Base-by-base conservation (phyloP, 106 monocot genomes). In the Posidonia australis region DNA sequence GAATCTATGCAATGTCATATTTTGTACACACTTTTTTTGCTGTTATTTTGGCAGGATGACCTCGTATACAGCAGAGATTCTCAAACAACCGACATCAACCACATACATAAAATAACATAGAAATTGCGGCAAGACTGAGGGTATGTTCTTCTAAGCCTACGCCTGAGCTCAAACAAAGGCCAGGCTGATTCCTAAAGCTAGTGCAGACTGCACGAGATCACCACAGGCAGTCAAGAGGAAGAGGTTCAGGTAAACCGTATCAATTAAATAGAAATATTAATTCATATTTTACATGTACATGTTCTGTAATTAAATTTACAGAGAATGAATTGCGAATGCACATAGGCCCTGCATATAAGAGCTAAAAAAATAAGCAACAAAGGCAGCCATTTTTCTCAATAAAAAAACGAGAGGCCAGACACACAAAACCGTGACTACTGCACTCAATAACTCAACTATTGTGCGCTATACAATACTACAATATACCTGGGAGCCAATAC, bases 291-390 rank as follows among this genome's bases (percentile, higher is more conserved):
- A 18, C 48, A 48, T 23, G 54, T 30, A 58, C 30, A 28, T 30
- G 58, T 58, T 28, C 58, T 31, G 13, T n/a, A 58, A 58, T 30
- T 31, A 58, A 58, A 58, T 58, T 29, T 58, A 58, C 58, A 58
- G 2, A 12, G 14, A 58, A 27, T 58, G 58, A 58, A 58, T 58
- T 17, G 12, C 13, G 30, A 58, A 58, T 30, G 30, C 58, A 58
- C 53, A 54, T 2, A 54, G 53, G 23, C 53, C 53, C 19, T 22
- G 7, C 5, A 54, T 22, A 30, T 58, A 58, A 22, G 27, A 49
- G 12, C 24, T 12, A 16, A 29, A 31, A 6, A 27, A 29, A n/a
- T n/a, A n/a, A n/a, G 13, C 28, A 58, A 31, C 58, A 58, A 58
- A 58, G 27, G 58, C 27, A 58, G 58, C 58, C 29, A 3, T 19